Evolutionary conservation across 2,329 filamentous ascomycete species (phyloP).

Genomic region (Chalara sp.): DNA sequence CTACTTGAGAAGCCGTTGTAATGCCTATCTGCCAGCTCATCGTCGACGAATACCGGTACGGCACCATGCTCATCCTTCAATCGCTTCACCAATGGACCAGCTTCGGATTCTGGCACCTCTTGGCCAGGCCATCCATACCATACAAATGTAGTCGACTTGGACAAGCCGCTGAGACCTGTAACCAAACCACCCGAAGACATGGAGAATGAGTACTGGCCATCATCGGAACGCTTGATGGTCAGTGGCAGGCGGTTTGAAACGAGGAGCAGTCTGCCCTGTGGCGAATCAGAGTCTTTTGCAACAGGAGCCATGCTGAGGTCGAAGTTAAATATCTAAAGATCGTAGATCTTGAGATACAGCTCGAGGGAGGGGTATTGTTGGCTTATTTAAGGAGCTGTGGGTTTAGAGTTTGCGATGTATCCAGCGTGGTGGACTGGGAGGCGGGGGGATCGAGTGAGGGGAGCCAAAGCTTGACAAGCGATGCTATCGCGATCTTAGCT

Average conservation of each 20-base stretch:
- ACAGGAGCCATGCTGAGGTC: slow-evolving; percentile 17
- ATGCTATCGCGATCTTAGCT: no score
- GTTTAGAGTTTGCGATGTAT: no score
- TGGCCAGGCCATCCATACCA: slow-evolving; percentile 99
- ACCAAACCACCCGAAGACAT: slow-evolving; percentile 97
- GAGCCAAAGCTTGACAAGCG: no score
- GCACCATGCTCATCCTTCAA: slow-evolving; percentile 85
- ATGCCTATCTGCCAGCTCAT: slow-evolving; percentile 88
- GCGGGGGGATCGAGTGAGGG: no score
- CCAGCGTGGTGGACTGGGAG: no score
- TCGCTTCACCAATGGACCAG: slow-evolving; percentile 64
- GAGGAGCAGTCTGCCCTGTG: slow-evolving; percentile 56
- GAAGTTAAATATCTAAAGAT: no score
- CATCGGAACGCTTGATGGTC: slow-evolving; percentile 88
- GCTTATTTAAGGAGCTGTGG: no score
- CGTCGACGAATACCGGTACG: slow-evolving; percentile 86
- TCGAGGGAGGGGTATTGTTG: no score
- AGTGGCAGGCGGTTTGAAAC: slow-evolving; percentile 94
- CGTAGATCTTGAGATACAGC: no score
- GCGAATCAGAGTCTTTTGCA: slow-evolving; percentile 13
- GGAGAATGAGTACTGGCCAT: slow-evolving; percentile 86
- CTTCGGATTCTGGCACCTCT: slow-evolving; percentile 81
- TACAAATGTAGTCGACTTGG: slow-evolving; percentile 89
- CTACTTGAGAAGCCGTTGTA: slow-evolving; percentile 97
- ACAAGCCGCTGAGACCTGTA: slow-evolving; percentile 83